Percentiles rank a stretch among this genome's conserved stretches.
Conservation (phyloP, 2,329 filamentous ascomycete species). For the Neonectria coccinea region DNA sequence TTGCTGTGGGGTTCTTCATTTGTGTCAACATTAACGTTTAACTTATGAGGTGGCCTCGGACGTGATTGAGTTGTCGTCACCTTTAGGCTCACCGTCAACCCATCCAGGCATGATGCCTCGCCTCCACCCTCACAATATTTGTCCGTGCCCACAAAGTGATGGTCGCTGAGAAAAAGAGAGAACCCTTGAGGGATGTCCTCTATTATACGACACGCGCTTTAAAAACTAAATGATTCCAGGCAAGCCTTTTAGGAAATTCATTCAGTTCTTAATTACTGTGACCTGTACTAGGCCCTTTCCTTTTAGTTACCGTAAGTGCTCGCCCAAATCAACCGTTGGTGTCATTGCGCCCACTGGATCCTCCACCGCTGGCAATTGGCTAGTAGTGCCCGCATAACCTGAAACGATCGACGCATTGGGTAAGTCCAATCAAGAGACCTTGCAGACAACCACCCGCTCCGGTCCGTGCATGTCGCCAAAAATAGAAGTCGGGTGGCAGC, state of each 20-base stretch:
- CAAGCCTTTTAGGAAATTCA: neutral
- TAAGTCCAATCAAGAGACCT: slow-evolving; percentile 41
- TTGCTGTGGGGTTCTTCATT: neutral
- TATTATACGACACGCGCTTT: neutral
- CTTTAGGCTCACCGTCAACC: neutral
- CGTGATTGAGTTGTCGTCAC: neutral
- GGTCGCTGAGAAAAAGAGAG: neutral
- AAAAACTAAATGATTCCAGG: neutral
- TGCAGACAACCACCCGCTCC: slow-evolving; percentile 21
- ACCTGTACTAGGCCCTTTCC: neutral
- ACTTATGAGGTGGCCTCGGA: neutral
- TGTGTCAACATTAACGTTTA: neutral
- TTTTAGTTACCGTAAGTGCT: neutral
- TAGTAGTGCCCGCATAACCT: slow-evolving; percentile 50
- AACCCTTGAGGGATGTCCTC: neutral
- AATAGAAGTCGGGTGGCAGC: slow-evolving; percentile 40
- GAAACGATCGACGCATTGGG: slow-evolving; percentile 50
- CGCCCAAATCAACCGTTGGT: slow-evolving; percentile 5
- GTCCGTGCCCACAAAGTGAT: too few relatives aligned
- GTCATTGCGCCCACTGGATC: slow-evolving; percentile 11
- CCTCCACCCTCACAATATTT: neutral
- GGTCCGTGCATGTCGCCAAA: slow-evolving; percentile 34
- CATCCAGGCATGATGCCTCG: neutral
- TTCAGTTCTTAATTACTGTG: neutral
- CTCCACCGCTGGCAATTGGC: slow-evolving; percentile 42